phyloP scores from a whole-genome alignment of 31 red algal genomes.

The Porphyra umbilicalis region DNA sequence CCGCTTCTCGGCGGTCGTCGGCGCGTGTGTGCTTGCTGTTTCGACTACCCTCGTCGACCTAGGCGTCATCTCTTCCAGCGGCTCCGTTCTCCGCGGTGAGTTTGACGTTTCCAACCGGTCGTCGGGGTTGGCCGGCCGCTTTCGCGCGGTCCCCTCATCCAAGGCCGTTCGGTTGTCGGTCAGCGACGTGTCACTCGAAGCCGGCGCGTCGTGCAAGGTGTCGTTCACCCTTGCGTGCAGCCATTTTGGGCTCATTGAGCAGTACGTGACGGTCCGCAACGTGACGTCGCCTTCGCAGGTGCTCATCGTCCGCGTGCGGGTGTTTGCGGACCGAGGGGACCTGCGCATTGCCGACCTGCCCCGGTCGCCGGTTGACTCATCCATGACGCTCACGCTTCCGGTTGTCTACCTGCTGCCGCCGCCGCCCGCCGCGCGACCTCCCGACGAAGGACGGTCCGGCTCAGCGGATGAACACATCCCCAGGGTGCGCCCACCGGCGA shows the following conservation, averaged over 20 bases:
- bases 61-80: not conserved
- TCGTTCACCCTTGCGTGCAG: not conserved
- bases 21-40: not conserved
- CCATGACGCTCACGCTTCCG: not conserved
- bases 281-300: not conserved
- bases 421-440: not conserved
- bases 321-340: not conserved
- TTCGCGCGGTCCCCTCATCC: not conserved
- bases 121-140: not conserved
- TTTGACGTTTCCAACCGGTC: constrained; percentile 7
- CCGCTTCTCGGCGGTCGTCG: constrained; percentile 1
- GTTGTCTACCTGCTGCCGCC: not conserved
- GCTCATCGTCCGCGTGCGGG: not conserved
- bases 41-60: constrained; percentile 1
- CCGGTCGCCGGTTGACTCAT: not conserved
- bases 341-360: not conserved
- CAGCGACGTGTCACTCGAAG: not conserved
- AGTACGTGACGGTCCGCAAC: not conserved
- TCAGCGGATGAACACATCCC: not conserved
- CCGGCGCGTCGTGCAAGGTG: not conserved
- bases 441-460: not conserved
- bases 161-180: constrained; percentile 5
- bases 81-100: not conserved
- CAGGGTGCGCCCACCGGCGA: not conserved
- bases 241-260: constrained; percentile 1